Base-by-base conservation (phyloP, 768 basidiomycete species). In the Pleurotus salmoneostramineus region DNA sequence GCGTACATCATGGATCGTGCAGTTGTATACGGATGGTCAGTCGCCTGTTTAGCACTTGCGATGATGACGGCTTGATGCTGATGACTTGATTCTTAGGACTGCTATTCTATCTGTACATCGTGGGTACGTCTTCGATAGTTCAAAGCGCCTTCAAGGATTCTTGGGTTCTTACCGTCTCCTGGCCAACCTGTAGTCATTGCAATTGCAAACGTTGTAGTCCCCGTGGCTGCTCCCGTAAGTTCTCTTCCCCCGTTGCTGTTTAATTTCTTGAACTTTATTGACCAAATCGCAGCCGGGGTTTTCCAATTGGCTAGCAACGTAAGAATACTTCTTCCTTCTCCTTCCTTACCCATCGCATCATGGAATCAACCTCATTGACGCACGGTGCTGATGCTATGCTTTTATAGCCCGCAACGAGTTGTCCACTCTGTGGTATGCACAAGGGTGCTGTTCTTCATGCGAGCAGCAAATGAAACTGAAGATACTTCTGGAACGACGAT, bases 231-330 rank as follows among this genome's bases (percentile, higher is more conserved):
- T 3, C 73, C 74, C 12, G 76, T 77, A 57, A 62, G 72, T 59
- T 37, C 31, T 21, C 8, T 27, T 43, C 4, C 3, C 5, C 37
- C 10, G 37, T 10, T 40, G n/a, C 37, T 40, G 21, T 52, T 37
- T 47, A 7, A 8, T 8, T 47, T 47, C 15, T 11, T 4, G 37
- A 47, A 47, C 45, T 47, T 14, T 47, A 47, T 47, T n/a, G 31
- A 42, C 43, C 12, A 48, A 32, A 40, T 6, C 17, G 11, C 56
- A 77, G 74, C 47, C 67, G 0, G 64, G 65, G 34, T 71, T 74
- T 51, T 71, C 73, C 34, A 77, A 76, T 55, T 77, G 76, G 77
- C 69, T 77, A 21, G 73, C 72, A 56, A 73, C 75, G 76, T 76
- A 60, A 34, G 72, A 65, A 10, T 15, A 11, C 7, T 47, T 17